Conservation (phyloP, 225 moss, liverwort and hornwort genomes). For the Sphagnum contortum region DNA sequence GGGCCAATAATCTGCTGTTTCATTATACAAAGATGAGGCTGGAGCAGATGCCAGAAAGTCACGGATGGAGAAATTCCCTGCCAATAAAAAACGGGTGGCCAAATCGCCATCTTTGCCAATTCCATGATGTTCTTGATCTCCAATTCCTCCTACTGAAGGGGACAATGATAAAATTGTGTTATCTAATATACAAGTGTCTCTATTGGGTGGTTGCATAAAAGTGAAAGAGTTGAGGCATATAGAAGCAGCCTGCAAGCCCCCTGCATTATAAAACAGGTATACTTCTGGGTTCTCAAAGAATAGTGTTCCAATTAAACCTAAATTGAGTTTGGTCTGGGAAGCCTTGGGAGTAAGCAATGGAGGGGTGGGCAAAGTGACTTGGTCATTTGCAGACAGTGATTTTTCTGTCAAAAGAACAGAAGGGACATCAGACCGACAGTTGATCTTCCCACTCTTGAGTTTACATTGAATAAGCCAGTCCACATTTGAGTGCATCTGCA, state of each 20-base stretch:
- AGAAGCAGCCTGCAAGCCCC: conserved; percentile 5
- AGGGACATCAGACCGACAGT: conserved; percentile 4
- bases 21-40: conserved; percentile 5
- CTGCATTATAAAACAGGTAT: conserved; percentile 1
- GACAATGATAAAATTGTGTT: conserved; percentile 6
- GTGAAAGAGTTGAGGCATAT: conserved; percentile 6
- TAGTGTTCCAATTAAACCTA: conserved; percentile 2
- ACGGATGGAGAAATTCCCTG: conserved; percentile 1
- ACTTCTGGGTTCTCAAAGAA: conserved; percentile 6
- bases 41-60: neutral
- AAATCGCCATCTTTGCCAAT: conserved; percentile 3
- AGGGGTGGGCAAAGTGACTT: neutral
- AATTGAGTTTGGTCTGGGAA: conserved; percentile 1
- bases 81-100: conserved; percentile 6
- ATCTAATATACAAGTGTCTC: conserved; percentile 4
- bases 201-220: conserved; percentile 8
- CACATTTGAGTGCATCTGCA: neutral
- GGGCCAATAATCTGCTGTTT: neutral
- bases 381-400: neutral
- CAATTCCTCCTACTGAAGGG: conserved; percentile 2
- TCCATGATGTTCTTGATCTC: neutral
- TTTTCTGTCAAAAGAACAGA: neutral
- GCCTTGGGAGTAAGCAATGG: neutral
- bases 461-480: conserved; percentile 11
- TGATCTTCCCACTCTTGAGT: conserved; percentile 6